Evolutionary conservation across 1,139 yeast genomes (phyloP), one percentile per base, ranked within the genome.

Genomic region (Magnusiomyces starmeri): DNA sequence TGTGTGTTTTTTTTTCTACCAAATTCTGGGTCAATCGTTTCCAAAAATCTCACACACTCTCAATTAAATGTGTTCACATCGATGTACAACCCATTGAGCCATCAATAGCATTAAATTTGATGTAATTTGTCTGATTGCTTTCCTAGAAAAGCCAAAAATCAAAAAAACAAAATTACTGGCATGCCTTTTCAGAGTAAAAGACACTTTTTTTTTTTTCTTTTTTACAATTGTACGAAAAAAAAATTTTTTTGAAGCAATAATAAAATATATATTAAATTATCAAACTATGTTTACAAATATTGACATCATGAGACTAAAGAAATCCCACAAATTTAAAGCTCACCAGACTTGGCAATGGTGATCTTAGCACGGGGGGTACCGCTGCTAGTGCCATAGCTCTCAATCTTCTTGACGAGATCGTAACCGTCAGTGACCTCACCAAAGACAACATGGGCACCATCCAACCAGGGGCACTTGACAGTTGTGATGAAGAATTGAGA

Each of bases 401-500:
- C 98, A 68, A 92, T 77, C 78, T 84, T 82, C 86, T 88, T 85
- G 74, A 92, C 96, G 66, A 89, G 72, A 67, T 90, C 96, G 70
- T 76, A 74, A 67, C 97, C 97, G 55, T 89, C 96, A 64, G 75
- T 72, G 64, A 92, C 97, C 79, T 90, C 97, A 73, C 98, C 98
- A 67, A 90, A 92, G 61, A 92, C 98, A 74, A 89, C 97, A 84
- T 92, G 98, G 78, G 85, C 85, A 72, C 97, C 97, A 71, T 92
- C 97, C 75, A 92, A 83, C 97, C 97, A 90, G 63, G 96, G 86
- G 73, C 86, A 78, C 67, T 89, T 81, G 56, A 90, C 97, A 59
- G 97, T 90, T 79, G 98, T 92, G 75, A 92, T 82, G 82, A 92
- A 92, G 79, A 92, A 92, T 78, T 92, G 98, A 56, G 97, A 90